These are phyloP conservation scores for Diaporthe nobilis DNA, from an alignment of 2,329 filamentous ascomycete species.

Conservation along the genomic window DNA sequence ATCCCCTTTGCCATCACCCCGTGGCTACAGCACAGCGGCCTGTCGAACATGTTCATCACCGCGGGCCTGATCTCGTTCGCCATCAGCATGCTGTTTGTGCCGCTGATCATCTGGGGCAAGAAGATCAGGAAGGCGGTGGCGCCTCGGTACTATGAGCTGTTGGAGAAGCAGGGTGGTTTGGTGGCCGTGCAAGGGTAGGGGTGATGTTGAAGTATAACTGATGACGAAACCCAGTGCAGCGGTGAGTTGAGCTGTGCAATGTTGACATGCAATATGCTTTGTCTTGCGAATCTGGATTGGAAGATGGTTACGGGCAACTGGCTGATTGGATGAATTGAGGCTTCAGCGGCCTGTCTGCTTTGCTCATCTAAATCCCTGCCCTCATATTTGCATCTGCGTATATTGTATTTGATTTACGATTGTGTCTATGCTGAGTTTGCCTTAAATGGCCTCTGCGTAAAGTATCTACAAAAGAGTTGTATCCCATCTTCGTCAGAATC, in stretches of 20 bases:
- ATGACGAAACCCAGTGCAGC: neutral
- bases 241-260: neutral
- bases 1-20: slow-evolving; percentile 36
- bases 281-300: neutral
- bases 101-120: slow-evolving; percentile 24
- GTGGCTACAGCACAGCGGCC: neutral
- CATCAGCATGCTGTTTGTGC: slow-evolving; percentile 10
- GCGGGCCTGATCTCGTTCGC: neutral
- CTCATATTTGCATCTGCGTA: neutral
- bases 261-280: neutral
- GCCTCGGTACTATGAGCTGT: neutral
- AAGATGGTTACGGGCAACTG: neutral
- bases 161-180: slow-evolving; percentile 7
- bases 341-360: neutral
- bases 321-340: neutral
- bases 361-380: neutral
- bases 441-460: neutral
- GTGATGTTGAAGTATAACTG: neutral
- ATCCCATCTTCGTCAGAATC: neutral
- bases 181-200: neutral
- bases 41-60: slow-evolving; percentile 19
- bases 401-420: neutral
- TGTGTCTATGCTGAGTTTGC: neutral
- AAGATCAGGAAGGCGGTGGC: slow-evolving; percentile 15
- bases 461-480: neutral